phyloP scores from a whole-genome alignment of 148 eudicot genomes.

The Fagopyrum homotropicum region DNA sequence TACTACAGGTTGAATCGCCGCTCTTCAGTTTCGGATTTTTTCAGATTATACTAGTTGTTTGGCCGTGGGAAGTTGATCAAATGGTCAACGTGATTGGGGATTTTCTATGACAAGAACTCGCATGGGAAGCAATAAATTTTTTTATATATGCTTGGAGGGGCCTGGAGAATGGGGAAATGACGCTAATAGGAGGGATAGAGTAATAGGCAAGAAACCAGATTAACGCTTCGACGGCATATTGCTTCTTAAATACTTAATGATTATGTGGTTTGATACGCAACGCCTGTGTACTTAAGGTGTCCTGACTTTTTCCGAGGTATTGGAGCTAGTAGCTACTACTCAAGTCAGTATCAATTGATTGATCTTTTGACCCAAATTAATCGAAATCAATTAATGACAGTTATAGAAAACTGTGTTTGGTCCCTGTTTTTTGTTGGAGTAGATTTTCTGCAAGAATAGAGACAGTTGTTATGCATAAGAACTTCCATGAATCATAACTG shows the following conservation, averaged over 20 bases:
- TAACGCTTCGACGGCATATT: neutral
- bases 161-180: neutral
- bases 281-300: neutral
- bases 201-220: constrained; percentile 2
- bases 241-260: neutral
- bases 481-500: neutral
- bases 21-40: neutral
- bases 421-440: neutral
- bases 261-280: neutral
- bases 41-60: neutral
- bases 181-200: neutral
- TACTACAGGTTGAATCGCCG: neutral
- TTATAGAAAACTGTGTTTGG: neutral
- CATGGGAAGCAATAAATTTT: neutral
- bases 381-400: neutral
- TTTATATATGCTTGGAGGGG: neutral
- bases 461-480: neutral
- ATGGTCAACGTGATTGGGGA: neutral
- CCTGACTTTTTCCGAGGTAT: neutral
- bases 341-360: neutral
- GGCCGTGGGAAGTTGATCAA: neutral
- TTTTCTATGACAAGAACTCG: neutral
- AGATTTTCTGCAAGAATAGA: neutral
- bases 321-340: neutral
- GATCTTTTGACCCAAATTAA: neutral